Conservation (phyloP, 192 early-diverging fungal species). For the Funneliformis geosporum region DNA sequence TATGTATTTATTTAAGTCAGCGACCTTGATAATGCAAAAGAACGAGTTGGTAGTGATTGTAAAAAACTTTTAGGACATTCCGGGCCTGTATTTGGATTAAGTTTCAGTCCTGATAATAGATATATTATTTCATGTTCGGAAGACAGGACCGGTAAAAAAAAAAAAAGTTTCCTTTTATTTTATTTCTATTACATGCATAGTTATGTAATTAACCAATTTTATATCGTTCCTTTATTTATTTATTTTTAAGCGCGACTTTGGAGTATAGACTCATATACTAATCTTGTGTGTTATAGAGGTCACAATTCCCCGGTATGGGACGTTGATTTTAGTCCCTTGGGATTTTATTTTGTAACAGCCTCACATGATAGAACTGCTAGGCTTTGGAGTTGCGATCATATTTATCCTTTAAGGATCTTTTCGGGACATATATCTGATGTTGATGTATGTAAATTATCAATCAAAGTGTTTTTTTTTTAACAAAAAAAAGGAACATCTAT, state of each 20-base stretch:
- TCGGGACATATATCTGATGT: slow-evolving; percentile 98
- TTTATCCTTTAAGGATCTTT: slow-evolving; percentile 94
- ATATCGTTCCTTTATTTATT: slow-evolving; percentile 11
- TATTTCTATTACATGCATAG: slow-evolving; percentile 11
- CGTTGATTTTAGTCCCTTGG: slow-evolving; percentile 85
- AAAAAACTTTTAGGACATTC: slow-evolving; percentile 85
- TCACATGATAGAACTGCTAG: slow-evolving; percentile 94
- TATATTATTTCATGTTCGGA: slow-evolving; percentile 90
- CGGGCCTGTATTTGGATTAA: slow-evolving; percentile 85
- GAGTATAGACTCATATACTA: slow-evolving; percentile 88
- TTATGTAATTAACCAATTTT: background rate
- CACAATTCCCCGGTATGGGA: slow-evolving; percentile 99
- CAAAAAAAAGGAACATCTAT: slow-evolving; percentile 61
- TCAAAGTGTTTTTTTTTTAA: background rate
- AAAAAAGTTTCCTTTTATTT: background rate
- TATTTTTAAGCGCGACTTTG: slow-evolving; percentile 79
- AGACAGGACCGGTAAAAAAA: slow-evolving; percentile 76
- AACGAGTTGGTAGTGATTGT: slow-evolving; percentile 57
- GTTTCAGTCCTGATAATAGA: slow-evolving; percentile 82
- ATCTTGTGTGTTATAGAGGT: slow-evolving; percentile 93
- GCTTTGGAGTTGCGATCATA: slow-evolving; percentile 96
- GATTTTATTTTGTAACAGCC: slow-evolving; percentile 96
- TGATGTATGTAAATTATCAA: slow-evolving; percentile 61
- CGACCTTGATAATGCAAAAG: slow-evolving; percentile 63
- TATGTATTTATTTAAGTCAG: slow-evolving; percentile 37